phyloP scores from a whole-genome alignment of 768 basidiomycete genomes.

The Chiua virens region DNA sequence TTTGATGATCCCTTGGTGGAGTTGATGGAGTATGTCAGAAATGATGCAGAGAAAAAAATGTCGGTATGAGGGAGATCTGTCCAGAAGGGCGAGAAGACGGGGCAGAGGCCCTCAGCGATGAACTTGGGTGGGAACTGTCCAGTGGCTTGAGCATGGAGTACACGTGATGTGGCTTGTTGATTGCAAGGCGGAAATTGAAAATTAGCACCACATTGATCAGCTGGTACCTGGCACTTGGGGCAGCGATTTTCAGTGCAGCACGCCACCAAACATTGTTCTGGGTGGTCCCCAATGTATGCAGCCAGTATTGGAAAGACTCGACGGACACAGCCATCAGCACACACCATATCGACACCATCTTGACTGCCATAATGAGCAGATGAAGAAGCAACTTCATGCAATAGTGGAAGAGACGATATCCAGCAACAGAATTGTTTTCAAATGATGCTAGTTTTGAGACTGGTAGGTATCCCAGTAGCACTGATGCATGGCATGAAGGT shows the following conservation, averaged over 20 bases:
- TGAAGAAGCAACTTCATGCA: background rate
- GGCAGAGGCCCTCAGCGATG: background rate
- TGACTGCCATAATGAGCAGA: background rate
- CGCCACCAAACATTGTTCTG: background rate
- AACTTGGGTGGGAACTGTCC: background rate
- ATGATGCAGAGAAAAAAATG: background rate
- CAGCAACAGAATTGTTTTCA: background rate
- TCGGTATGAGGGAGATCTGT: background rate
- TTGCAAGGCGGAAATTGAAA: background rate
- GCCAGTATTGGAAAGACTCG: background rate
- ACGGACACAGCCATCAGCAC: background rate
- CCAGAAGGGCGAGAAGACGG: conserved; percentile 5
- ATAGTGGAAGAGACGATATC: background rate
- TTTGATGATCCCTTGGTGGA: background rate
- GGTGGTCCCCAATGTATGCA: background rate
- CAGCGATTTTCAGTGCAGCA: conserved; percentile 2
- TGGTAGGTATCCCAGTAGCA: background rate
- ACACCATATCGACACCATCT: background rate
- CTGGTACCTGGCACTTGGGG: background rate
- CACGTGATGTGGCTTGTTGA: background rate
- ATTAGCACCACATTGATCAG: background rate
- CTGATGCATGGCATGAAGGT: background rate
- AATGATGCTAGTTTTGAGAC: background rate
- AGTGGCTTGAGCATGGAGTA: background rate
- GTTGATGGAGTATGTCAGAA: background rate